Percentiles rank a stretch among this genome's conserved stretches.
Conservation (phyloP, 331 rosid species). For the Stylosanthes scabra region DNA sequence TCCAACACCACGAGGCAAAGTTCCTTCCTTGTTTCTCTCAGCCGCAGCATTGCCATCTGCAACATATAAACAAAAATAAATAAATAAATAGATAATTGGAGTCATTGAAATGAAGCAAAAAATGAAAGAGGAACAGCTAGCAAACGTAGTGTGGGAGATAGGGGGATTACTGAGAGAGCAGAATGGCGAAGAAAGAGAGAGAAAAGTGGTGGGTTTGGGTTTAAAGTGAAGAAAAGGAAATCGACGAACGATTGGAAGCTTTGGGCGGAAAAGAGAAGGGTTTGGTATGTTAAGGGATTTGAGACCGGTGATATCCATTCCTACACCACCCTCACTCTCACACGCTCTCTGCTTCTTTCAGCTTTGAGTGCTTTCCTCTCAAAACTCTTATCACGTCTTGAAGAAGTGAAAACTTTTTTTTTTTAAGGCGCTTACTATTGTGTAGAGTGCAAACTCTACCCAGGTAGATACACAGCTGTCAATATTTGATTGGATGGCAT, state of each 20-base stretch:
- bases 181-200: conserved; percentile 42
- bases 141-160: not conserved
- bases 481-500: no score
- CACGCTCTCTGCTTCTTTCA: not conserved
- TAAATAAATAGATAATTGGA: conserved; percentile 10
- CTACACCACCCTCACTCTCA: not conserved
- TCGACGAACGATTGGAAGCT: conserved; percentile 45
- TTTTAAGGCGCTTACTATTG: no score
- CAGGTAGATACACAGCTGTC: no score
- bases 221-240: conserved; percentile 43
- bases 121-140: not conserved
- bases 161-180: conserved; percentile 54
- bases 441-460: no score
- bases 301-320: conserved; percentile 55
- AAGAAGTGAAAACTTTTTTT: no score
- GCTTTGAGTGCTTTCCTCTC: not conserved
- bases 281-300: conserved; percentile 43
- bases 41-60: conserved; percentile 50
- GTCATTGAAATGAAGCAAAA: not conserved
- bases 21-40: conserved; percentile 45
- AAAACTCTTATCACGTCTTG: not conserved
- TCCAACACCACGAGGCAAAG: conserved; percentile 67
- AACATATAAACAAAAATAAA: conserved; percentile 16
- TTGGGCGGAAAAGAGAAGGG: conserved; percentile 46
- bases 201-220: conserved; percentile 35